Percentiles rank a stretch among this genome's conserved stretches.
Conservation (phyloP, 2,329 filamentous ascomycete genomes). For the Fusarium pseudoanthophilum region DNA sequence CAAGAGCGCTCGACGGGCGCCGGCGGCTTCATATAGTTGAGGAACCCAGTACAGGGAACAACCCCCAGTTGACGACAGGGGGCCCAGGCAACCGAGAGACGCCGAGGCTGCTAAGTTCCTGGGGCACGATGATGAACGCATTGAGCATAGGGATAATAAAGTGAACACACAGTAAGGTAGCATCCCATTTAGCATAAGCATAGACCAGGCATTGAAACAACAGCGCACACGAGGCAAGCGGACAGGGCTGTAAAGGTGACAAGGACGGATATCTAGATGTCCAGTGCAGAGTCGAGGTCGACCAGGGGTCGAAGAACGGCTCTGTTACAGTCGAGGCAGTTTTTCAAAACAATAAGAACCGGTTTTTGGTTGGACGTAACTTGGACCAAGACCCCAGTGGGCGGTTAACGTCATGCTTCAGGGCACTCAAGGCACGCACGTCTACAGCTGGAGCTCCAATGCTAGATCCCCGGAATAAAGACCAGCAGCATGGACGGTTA, state of each 20-base stretch:
- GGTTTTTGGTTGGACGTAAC: slow-evolving; percentile 25
- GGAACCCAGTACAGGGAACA: slow-evolving; percentile 20
- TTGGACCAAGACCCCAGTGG: slow-evolving; percentile 21
- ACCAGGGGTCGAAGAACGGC: slow-evolving; percentile 35
- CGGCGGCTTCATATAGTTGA: slow-evolving; percentile 36
- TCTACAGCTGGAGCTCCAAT: slow-evolving; percentile 18
- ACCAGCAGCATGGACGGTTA: slow-evolving; percentile 21
- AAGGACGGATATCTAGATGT: slow-evolving; percentile 15
- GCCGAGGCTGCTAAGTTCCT: slow-evolving; percentile 31
- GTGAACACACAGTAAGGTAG: slow-evolving; percentile 5
- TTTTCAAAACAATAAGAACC: slow-evolving; percentile 37
- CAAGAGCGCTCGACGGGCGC: slow-evolving; percentile 17
- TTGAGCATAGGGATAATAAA: slow-evolving; percentile 10
- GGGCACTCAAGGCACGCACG: not conserved
- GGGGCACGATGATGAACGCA: slow-evolving; percentile 15
- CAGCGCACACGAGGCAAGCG: slow-evolving; percentile 13
- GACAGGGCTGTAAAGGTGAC: slow-evolving; percentile 22
- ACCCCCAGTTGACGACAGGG: slow-evolving; percentile 10
- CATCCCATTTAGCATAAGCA: slow-evolving; percentile 26
- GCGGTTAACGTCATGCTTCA: slow-evolving; percentile 40
- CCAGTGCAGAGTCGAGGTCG: slow-evolving; percentile 9
- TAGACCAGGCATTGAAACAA: slow-evolving; percentile 37
- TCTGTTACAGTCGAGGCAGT: slow-evolving; percentile 32
- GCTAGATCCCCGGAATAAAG: slow-evolving; percentile 19
- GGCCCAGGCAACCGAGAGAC: slow-evolving; percentile 26